Evolutionary conservation across 148 eudicot genomes (phyloP).

Genomic region (Simmondsia chinensis): DNA sequence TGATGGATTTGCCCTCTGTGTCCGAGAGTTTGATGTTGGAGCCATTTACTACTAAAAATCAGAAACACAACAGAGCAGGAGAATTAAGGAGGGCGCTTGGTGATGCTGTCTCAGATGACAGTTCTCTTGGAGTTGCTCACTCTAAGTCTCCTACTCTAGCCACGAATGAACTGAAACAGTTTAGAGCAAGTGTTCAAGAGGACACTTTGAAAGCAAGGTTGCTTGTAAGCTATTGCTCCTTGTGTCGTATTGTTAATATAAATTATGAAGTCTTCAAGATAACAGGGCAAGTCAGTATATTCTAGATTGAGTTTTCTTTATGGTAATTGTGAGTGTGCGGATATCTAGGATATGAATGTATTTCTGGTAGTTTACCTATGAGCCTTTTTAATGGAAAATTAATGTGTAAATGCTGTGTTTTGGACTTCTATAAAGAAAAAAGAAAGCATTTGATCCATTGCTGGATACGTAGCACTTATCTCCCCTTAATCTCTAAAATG

Average conservation of each 20-base stretch:
- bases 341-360: too few species aligned
- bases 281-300: too few species aligned
- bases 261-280: too few species aligned
- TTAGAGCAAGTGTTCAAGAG: constrained; percentile 45
- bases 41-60: constrained; percentile 48
- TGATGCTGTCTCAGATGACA: constrained; percentile 55
- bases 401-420: too few species aligned
- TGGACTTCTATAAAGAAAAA: too few species aligned
- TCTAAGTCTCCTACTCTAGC: constrained; percentile 38
- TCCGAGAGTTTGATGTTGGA: constrained; percentile 61
- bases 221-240: too few species aligned
- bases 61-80: constrained; percentile 33
- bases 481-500: too few species aligned
- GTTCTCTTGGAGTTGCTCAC: constrained; percentile 54
- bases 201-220: constrained; percentile 67
- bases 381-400: too few species aligned
- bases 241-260: too few species aligned
- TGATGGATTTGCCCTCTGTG: constrained; percentile 37
- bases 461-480: constrained; percentile 2
- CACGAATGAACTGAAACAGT: constrained; percentile 64
- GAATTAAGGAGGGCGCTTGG: constrained; percentile 65
- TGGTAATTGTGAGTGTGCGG: too few species aligned
- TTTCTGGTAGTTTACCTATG: too few species aligned
- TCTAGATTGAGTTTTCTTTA: too few species aligned
- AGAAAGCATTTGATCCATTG: constrained; percentile 4